Conservation (phyloP, 306 rosid genomes). For the Ziziphus jujuba region DNA sequence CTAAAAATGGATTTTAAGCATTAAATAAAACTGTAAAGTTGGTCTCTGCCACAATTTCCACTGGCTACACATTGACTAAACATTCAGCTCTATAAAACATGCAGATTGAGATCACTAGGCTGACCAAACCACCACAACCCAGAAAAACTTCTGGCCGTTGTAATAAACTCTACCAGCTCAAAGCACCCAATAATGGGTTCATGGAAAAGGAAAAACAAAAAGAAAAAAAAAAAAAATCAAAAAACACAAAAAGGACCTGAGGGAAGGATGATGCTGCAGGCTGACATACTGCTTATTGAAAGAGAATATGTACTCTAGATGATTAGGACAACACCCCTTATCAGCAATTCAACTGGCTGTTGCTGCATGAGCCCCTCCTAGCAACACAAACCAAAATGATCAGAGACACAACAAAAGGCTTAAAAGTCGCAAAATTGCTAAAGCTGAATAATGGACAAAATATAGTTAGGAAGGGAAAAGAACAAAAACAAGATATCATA, state of each 20-base stretch:
- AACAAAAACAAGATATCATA: not conserved
- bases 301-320: slow-evolving; percentile 36
- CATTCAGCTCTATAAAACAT: slow-evolving; percentile 29
- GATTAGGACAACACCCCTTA: slow-evolving; percentile 15
- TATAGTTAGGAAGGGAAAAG: not conserved
- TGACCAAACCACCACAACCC: slow-evolving; percentile 10
- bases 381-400: slow-evolving; percentile 24
- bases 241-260: slow-evolving; percentile 33
- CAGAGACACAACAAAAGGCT: slow-evolving; percentile 19
- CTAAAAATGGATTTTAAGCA: slow-evolving; percentile 18
- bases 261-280: slow-evolving; percentile 49
- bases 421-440: not conserved
- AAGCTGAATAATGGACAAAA: not conserved
- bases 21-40: slow-evolving; percentile 31
- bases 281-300: slow-evolving; percentile 44
- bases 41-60: slow-evolving; percentile 35
- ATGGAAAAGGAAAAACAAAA: slow-evolving; percentile 6
- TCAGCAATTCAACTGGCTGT: slow-evolving; percentile 48
- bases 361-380: slow-evolving; percentile 57
- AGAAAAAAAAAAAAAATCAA: not conserved
- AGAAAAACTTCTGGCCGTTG: slow-evolving; percentile 32
- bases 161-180: slow-evolving; percentile 32
- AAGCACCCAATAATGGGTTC: slow-evolving; percentile 41
- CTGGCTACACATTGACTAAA: slow-evolving; percentile 36
- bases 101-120: slow-evolving; percentile 3